Evolutionary conservation across 345 rosid species (phyloP).

Genomic region (Citrus australasica): DNA sequence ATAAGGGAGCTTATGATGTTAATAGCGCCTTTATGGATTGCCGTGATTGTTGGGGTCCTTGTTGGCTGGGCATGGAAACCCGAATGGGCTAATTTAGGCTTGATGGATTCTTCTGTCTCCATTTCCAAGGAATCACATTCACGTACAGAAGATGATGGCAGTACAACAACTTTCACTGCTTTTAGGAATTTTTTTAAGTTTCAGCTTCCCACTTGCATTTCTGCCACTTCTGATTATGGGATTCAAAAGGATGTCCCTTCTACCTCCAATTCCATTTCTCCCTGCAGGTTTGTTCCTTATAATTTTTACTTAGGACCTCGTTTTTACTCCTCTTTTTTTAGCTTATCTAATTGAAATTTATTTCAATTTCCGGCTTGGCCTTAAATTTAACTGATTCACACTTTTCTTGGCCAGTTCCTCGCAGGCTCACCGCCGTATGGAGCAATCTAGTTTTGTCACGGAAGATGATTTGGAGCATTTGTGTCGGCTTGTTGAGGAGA

Average conservation of each 20-base stretch:
- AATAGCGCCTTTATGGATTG: slow-evolving; percentile 75
- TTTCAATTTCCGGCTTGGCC: slow-evolving; percentile 4
- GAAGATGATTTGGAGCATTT: slow-evolving; percentile 69
- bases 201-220: slow-evolving; percentile 50
- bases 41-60: slow-evolving; percentile 72
- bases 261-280: slow-evolving; percentile 16
- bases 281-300: slow-evolving; percentile 46
- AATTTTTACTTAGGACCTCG: no score
- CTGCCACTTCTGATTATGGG: slow-evolving; percentile 38
- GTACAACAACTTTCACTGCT: background rate
- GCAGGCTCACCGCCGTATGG: slow-evolving; percentile 19
- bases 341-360: background rate
- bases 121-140: slow-evolving; percentile 13
- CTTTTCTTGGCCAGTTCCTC: slow-evolving; percentile 36
- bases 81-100: slow-evolving; percentile 68
- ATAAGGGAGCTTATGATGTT: slow-evolving; percentile 47
- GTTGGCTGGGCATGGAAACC: slow-evolving; percentile 99
- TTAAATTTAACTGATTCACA: background rate
- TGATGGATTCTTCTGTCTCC: slow-evolving; percentile 26
- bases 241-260: slow-evolving; percentile 21
- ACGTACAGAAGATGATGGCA: no score
- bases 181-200: slow-evolving; percentile 37
- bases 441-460: slow-evolving; percentile 38
- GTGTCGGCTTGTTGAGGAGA: slow-evolving; percentile 71
- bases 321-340: no score